These are phyloP conservation scores for Neostapfia colusana DNA, from an alignment of 176 grass and related monocot species.

Conservation along the genomic window DNA sequence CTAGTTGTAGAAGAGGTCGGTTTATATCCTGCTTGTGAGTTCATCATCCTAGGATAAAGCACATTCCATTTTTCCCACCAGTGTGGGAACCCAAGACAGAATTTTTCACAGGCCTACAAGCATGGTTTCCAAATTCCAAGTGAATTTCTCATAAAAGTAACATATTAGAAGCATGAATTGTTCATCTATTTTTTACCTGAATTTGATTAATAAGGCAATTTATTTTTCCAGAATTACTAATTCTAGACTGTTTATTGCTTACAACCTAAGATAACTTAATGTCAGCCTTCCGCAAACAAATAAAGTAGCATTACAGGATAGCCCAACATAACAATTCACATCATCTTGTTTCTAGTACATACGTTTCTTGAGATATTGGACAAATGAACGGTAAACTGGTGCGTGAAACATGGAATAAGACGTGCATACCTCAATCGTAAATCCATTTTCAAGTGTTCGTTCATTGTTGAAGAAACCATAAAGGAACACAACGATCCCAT, in stretches of 20 bases:
- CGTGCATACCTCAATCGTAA: constrained; percentile 7
- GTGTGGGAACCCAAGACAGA: constrained; percentile 31
- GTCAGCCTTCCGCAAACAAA: not conserved
- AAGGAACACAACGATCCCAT: constrained; percentile 22
- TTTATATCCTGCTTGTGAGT: not conserved
- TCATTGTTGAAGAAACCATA: not conserved
- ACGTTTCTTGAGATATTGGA: not conserved
- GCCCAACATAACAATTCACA: not conserved
- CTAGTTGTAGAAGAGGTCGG: not conserved
- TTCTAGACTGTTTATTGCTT: not conserved
- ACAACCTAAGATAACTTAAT: not conserved
- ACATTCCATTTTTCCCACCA: constrained; percentile 35
- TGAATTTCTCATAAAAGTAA: constrained; percentile 4
- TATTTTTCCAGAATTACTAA: not conserved
- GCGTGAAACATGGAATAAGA: not conserved
- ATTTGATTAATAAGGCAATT: not conserved
- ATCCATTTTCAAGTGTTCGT: constrained; percentile 12
- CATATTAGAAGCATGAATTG: not conserved
- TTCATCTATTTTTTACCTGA: not conserved
- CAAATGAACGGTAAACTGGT: not conserved
- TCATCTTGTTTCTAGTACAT: not conserved
- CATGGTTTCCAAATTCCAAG: constrained; percentile 34
- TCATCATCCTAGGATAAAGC: not conserved
- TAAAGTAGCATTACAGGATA: not conserved
- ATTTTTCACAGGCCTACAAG: constrained; percentile 34